Percentiles rank a stretch among this genome's conserved stretches.
Evolutionary conservation across 2,329 filamentous ascomycete genomes (phyloP).

Genomic region (Aspergillus neoniger): DNA sequence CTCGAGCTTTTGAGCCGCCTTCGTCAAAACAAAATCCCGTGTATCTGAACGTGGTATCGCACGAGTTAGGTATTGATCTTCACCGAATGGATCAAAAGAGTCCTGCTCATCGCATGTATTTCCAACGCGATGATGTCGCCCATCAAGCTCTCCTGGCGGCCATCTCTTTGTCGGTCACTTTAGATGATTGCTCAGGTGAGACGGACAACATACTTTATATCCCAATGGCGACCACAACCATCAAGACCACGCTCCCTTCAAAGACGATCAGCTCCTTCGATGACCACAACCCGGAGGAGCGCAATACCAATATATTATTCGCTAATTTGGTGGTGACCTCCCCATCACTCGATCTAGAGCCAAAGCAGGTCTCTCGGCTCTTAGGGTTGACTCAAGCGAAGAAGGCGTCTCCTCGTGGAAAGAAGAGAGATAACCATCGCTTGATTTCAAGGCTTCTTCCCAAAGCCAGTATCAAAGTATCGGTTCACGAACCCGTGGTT

Average conservation of each 20-base stretch:
- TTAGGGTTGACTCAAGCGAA: conserved; percentile 70
- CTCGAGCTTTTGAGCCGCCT: conserved; percentile 72
- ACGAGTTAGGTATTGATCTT: conserved; percentile 91
- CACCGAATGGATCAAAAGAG: conserved; percentile 89
- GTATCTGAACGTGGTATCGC: conserved; percentile 86
- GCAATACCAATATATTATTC: conserved; percentile 94
- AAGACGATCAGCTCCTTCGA: conserved; percentile 83
- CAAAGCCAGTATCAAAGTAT: conserved; percentile 92
- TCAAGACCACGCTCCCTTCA: conserved; percentile 90
- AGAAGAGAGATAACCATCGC: conserved; percentile 57
- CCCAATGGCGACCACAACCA: conserved; percentile 93
- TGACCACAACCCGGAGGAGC: conserved; percentile 71
- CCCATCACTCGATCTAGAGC: conserved; percentile 88
- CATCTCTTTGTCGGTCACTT: conserved; percentile 84
- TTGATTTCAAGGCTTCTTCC: conserved; percentile 88
- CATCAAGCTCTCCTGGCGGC: conserved; percentile 92
- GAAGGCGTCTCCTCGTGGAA: conserved; percentile 40
- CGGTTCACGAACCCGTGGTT: conserved; percentile 92
- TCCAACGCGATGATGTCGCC: conserved; percentile 85
- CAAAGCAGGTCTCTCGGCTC: conserved; percentile 84
- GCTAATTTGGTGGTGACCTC: conserved; percentile 96
- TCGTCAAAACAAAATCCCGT: conserved; percentile 70
- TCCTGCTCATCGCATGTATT: conserved; percentile 97
- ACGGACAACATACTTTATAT: conserved; percentile 88
- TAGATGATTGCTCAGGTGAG: conserved; percentile 85